Percentiles rank a stretch among this genome's conserved stretches.
These are phyloP conservation scores for Leishmania arabica DNA, from an alignment of 208 protist genomes.

Conservation along the genomic window DNA sequence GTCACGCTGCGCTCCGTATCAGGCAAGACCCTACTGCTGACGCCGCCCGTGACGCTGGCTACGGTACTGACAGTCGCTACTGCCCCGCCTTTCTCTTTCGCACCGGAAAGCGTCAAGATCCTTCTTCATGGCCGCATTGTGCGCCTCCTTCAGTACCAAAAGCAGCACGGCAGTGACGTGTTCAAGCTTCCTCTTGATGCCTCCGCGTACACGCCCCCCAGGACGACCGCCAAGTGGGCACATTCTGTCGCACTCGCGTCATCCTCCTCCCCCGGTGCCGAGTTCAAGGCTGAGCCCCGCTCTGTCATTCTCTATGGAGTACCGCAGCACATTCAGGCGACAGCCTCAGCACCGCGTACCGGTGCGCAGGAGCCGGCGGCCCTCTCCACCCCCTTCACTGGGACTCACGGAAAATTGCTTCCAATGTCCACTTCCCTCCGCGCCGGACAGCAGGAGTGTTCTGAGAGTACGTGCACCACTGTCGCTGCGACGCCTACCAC, in stretches of 20 bases:
- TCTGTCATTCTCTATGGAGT: constrained; percentile 31
- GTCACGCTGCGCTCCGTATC: constrained; percentile 50
- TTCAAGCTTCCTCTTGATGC: constrained; percentile 5
- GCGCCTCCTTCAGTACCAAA: constrained; percentile 13
- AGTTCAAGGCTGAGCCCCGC: background rate
- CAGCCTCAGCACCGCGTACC: background rate
- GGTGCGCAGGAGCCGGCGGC: background rate
- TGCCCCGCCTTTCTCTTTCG: constrained; percentile 35
- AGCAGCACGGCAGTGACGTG: constrained; percentile 10
- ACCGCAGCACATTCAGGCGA: constrained; percentile 10
- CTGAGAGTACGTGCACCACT: background rate
- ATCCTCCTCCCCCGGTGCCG: background rate
- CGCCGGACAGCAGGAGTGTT: background rate
- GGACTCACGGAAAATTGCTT: background rate
- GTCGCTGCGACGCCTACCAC: background rate
- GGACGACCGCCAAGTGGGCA: background rate
- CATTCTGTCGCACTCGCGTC: background rate
- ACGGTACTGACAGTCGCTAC: constrained; percentile 40
- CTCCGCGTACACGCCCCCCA: constrained; percentile 14
- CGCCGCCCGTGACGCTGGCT: constrained; percentile 43
- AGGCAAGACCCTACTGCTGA: constrained; percentile 37
- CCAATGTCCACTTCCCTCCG: background rate
- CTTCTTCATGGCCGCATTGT: constrained; percentile 20
- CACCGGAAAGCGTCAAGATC: constrained; percentile 40
- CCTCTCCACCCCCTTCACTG: background rate